Conservation (phyloP, 148 eudicot genomes). For the Nepenthes gracilis region DNA sequence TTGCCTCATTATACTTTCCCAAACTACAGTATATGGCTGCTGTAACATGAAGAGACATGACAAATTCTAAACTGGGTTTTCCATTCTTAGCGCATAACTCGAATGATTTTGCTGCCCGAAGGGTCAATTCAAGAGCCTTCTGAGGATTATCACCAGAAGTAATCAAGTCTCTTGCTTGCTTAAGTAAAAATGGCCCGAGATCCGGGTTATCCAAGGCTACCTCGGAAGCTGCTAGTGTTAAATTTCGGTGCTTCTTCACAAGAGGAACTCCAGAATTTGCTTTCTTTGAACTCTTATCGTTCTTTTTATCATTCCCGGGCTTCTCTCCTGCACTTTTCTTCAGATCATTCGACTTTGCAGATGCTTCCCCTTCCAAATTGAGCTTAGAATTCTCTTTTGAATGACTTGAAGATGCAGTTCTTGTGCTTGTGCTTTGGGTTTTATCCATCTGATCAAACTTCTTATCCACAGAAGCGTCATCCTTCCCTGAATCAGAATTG, state of each 20-base stretch:
- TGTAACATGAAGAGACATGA: conserved; percentile 87
- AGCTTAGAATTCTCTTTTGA: conserved; percentile 36
- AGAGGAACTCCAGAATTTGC: conserved; percentile 16
- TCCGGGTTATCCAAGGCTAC: conserved; percentile 66
- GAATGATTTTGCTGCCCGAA: conserved; percentile 80
- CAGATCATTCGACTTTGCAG: conserved; percentile 29
- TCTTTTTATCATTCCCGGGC: conserved; percentile 19
- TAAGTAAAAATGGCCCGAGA: conserved; percentile 88
- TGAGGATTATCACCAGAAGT: conserved; percentile 82
- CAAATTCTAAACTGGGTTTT: conserved; percentile 71
- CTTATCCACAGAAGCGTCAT: conserved; percentile 16
- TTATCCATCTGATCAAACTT: conserved; percentile 16
- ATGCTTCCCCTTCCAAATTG: conserved; percentile 33
- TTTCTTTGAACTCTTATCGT: conserved; percentile 31
- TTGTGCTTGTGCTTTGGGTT: conserved; percentile 21
- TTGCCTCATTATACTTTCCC: conserved; percentile 68
- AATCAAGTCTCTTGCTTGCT: conserved; percentile 88
- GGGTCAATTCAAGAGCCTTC: conserved; percentile 73
- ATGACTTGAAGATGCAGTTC: conserved; percentile 21
- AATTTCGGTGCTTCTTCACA: conserved; percentile 32
- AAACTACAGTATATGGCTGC: conserved; percentile 81
- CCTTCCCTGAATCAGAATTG: conserved; percentile 37
- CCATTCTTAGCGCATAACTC: conserved; percentile 60
- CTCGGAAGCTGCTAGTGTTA: conserved; percentile 28
- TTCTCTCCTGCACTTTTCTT: conserved; percentile 26